phyloP scores from a whole-genome alignment of 225 moss, liverwort and hornwort species.

The Physcomitrium patens region DNA sequence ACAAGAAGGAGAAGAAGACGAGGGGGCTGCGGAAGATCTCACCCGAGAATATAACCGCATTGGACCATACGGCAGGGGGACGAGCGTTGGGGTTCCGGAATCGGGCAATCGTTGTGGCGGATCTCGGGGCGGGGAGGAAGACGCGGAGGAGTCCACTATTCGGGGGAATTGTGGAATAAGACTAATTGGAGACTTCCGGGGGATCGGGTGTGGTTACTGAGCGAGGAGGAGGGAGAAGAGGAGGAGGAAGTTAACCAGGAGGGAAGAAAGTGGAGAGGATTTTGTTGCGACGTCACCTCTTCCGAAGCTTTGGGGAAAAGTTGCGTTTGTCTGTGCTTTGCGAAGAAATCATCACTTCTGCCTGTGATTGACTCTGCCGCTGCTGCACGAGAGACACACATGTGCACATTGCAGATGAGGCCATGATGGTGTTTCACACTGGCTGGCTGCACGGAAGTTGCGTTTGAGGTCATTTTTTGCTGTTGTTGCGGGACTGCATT shows the following conservation, averaged over 20 bases:
- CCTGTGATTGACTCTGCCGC: slow-evolving; percentile 1
- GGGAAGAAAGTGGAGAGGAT: no score
- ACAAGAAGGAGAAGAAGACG: neutral
- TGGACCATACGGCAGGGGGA: neutral
- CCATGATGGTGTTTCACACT: slow-evolving; percentile 4
- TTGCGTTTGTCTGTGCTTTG: no score
- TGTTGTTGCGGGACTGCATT: neutral
- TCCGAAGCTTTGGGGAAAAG: no score
- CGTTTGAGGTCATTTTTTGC: neutral
- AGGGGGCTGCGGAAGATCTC: neutral
- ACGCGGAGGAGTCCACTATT: slow-evolving; percentile 19
- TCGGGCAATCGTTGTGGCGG: slow-evolving; percentile 17
- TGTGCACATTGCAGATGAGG: slow-evolving; percentile 11
- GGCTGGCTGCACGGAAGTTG: neutral
- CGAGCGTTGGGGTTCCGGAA: neutral
- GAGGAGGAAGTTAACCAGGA: no score
- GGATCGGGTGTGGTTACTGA: slow-evolving; percentile 14
- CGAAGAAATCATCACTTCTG: slow-evolving; percentile 21
- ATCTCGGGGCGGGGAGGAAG: slow-evolving; percentile 1
- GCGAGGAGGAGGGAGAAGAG: neutral
- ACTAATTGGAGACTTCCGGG: neutral
- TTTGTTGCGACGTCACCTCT: no score
- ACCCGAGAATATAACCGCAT: neutral
- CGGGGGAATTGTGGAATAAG: slow-evolving; percentile 32
- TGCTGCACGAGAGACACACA: neutral